These are phyloP conservation scores for Alternaria triticina DNA, from an alignment of 2,329 filamentous ascomycete genomes.

Conservation along the genomic window DNA sequence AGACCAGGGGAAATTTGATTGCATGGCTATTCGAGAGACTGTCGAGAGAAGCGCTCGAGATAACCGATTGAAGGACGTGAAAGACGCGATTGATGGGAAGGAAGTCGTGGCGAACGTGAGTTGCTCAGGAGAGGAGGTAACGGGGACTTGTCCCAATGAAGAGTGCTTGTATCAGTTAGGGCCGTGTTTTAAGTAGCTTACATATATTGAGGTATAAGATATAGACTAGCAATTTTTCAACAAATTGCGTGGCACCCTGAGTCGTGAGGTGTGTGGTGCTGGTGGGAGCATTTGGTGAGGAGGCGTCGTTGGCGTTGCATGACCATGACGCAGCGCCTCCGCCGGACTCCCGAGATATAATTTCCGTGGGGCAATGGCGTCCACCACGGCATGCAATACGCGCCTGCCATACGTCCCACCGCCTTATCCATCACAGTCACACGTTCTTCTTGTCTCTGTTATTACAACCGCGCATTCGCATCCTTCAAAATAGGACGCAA, in stretches of 20 bases:
- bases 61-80: neutral
- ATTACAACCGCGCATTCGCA: neutral
- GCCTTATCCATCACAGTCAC: slow-evolving; percentile 1
- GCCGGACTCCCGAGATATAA: slow-evolving; percentile 12
- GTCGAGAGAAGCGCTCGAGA: neutral
- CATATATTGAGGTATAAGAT: neutral
- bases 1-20: slow-evolving; percentile 8
- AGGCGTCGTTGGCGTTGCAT: neutral
- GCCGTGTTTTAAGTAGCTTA: neutral
- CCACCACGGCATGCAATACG: slow-evolving; percentile 1
- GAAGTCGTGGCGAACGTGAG: neutral
- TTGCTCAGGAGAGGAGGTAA: slow-evolving; percentile 2
- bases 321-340: slow-evolving; percentile 12
- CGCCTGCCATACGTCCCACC: neutral
- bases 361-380: slow-evolving; percentile 5
- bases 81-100: neutral
- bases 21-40: neutral
- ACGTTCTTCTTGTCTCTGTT: neutral
- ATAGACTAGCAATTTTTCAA: neutral
- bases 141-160: slow-evolving; percentile 2
- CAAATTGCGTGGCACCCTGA: neutral
- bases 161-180: slow-evolving; percentile 6
- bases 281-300: neutral
- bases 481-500: slow-evolving; percentile 59
- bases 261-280: neutral